Percentiles rank a stretch among this genome's conserved stretches.
Evolutionary conservation across 2,329 filamentous ascomycete species (phyloP).

Genomic region (Aspergillus floridensis): DNA sequence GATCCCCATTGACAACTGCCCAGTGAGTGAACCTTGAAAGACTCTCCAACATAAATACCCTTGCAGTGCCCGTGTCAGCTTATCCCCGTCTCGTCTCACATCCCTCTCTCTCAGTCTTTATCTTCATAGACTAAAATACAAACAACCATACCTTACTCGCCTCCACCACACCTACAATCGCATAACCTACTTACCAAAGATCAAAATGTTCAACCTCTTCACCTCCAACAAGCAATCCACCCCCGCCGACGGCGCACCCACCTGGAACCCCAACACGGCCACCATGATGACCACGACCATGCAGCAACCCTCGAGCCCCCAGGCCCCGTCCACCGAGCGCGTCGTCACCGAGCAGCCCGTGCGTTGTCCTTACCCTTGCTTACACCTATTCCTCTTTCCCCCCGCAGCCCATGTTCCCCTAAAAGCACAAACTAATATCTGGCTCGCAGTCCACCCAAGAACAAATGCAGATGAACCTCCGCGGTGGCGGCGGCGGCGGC

Average conservation of each 20-base stretch:
- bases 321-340: constrained; percentile 19
- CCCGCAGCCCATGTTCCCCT: background rate
- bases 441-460: constrained; percentile 14
- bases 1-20: no score
- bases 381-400: no score
- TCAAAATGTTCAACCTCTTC: constrained; percentile 27
- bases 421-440: background rate
- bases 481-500: constrained; percentile 29
- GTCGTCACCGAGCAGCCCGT: constrained; percentile 26
- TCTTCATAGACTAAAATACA: background rate
- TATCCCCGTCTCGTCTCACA: background rate
- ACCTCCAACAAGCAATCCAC: constrained; percentile 24
- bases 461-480: constrained; percentile 25
- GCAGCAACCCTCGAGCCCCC: constrained; percentile 26
- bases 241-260: constrained; percentile 11
- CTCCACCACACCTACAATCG: no score
- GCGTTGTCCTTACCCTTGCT: background rate
- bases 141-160: no score
- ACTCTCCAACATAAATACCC: constrained; percentile 1
- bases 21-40: background rate
- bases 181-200: background rate
- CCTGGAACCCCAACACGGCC: constrained; percentile 26
- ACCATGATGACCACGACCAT: constrained; percentile 18
- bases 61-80: background rate
- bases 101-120: no score